Evolutionary conservation across 768 basidiomycete genomes (phyloP).

Genomic region (Roridomyces roridus): DNA sequence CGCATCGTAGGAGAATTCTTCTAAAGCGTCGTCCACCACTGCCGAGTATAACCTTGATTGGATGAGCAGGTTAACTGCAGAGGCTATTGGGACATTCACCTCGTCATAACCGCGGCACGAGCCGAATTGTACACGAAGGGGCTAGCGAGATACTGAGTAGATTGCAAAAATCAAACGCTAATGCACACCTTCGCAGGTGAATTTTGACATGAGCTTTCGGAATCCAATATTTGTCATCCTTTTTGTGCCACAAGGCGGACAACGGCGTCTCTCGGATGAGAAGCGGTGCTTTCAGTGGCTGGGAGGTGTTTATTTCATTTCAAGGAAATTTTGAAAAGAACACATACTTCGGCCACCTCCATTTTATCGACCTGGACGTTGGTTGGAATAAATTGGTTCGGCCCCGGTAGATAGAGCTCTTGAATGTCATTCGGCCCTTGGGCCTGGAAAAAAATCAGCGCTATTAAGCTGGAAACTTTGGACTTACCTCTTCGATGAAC

Average conservation of each 20-base stretch:
- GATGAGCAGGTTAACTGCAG: background rate
- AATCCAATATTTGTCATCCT: constrained; percentile 96
- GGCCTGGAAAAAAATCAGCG: constrained; percentile 50
- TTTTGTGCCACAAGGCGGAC: constrained; percentile 92
- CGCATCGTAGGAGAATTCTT: constrained; percentile 92
- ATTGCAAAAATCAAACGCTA: background rate
- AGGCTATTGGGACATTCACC: constrained; percentile 45
- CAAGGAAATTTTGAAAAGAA: background rate
- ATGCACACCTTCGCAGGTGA: constrained; percentile 73
- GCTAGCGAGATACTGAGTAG: constrained; percentile 39
- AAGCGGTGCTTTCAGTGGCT: constrained; percentile 79
- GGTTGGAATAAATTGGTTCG: constrained; percentile 90
- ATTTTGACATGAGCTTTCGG: constrained; percentile 85
- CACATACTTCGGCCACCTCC: constrained; percentile 64
- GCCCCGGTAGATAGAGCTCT: constrained; percentile 80
- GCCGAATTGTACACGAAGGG: constrained; percentile 69
- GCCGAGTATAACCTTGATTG: constrained; percentile 73
- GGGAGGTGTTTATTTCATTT: constrained; percentile 12
- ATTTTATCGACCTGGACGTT: constrained; percentile 85
- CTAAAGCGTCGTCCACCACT: constrained; percentile 86
- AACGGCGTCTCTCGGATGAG: constrained; percentile 75
- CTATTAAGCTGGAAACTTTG: too few relatives aligned
- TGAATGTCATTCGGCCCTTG: constrained; percentile 64
- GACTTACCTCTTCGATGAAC: background rate
- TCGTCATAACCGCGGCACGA: constrained; percentile 73